These are phyloP conservation scores for Hanseniaspora guilliermondii DNA, from an alignment of 805 yeast species.

Conservation along the genomic window DNA sequence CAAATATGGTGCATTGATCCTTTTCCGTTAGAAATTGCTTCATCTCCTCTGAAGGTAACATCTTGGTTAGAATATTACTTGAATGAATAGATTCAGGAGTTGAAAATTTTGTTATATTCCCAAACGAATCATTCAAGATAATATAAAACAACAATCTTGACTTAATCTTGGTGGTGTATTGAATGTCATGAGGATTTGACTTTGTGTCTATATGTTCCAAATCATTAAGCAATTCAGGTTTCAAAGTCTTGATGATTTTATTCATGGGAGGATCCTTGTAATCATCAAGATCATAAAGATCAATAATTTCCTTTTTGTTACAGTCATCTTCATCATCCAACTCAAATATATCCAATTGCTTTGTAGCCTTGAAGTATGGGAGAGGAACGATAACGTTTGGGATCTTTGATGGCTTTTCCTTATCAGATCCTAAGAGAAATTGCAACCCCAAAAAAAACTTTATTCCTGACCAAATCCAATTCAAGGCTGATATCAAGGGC, in stretches of 20 bases:
- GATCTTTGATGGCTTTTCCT: background rate
- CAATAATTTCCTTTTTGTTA: background rate
- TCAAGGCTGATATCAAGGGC: slow-evolving; percentile 4
- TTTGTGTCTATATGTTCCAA: background rate
- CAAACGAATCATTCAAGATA: slow-evolving; percentile 3
- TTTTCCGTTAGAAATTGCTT: background rate
- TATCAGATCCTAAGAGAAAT: background rate
- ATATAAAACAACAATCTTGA: slow-evolving; percentile 5
- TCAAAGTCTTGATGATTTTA: background rate
- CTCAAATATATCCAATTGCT: slow-evolving; percentile 1
- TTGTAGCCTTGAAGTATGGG: slow-evolving; percentile 8
- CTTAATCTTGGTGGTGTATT: slow-evolving; percentile 5
- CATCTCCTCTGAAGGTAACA: slow-evolving; percentile 2
- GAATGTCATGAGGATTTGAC: background rate
- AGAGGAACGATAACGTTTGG: slow-evolving; percentile 2
- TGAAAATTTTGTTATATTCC: background rate
- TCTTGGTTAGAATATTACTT: background rate
- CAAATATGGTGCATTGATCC: background rate
- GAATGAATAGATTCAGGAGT: background rate
- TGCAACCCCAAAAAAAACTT: slow-evolving; percentile 5
- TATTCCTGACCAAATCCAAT: slow-evolving; percentile 1
- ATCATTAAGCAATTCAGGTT: background rate
- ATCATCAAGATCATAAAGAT: background rate
- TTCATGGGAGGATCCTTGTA: slow-evolving; percentile 5
- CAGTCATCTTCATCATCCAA: background rate